Evolutionary conservation across 2,329 filamentous ascomycete genomes (phyloP).

Genomic region (Talaromyces sp.): DNA sequence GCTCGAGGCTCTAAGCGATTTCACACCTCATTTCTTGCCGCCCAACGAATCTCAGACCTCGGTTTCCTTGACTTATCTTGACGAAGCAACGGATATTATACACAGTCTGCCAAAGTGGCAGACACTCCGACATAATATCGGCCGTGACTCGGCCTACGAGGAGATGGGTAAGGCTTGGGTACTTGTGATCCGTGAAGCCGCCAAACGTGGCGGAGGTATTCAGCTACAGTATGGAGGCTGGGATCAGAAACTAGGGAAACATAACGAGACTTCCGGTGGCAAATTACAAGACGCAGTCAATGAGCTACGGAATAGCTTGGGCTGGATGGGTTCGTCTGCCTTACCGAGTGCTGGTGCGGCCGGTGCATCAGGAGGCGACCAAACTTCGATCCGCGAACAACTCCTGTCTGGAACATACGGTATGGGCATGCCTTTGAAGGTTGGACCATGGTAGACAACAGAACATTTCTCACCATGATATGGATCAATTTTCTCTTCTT

Average conservation of each 20-base stretch:
- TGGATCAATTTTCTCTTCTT: slow-evolving; percentile 9
- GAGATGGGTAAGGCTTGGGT: slow-evolving; percentile 94
- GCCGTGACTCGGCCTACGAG: slow-evolving; percentile 94
- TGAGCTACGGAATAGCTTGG: slow-evolving; percentile 67
- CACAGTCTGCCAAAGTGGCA: slow-evolving; percentile 90
- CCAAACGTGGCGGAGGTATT: slow-evolving; percentile 86
- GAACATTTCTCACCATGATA: not conserved
- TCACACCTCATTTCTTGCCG: slow-evolving; percentile 90
- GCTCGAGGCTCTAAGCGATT: slow-evolving; percentile 85
- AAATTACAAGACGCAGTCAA: slow-evolving; percentile 74
- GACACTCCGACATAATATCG: slow-evolving; percentile 77
- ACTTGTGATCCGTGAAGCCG: slow-evolving; percentile 81
- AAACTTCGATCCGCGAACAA: slow-evolving; percentile 51
- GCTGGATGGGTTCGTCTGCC: slow-evolving; percentile 63
- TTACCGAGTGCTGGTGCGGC: slow-evolving; percentile 25
- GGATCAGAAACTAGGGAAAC: slow-evolving; percentile 81
- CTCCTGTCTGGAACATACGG: slow-evolving; percentile 55
- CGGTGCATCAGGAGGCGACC: slow-evolving; percentile 34
- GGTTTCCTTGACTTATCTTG: slow-evolving; percentile 77
- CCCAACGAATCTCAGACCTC: slow-evolving; percentile 82
- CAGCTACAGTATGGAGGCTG: slow-evolving; percentile 83
- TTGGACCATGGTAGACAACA: slow-evolving; percentile 49
- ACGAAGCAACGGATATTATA: slow-evolving; percentile 83
- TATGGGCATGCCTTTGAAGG: slow-evolving; percentile 49
- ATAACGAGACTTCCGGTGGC: slow-evolving; percentile 80